Evolutionary conservation across 345 rosid species (phyloP).

Genomic region (Dipteronia sinensis): DNA sequence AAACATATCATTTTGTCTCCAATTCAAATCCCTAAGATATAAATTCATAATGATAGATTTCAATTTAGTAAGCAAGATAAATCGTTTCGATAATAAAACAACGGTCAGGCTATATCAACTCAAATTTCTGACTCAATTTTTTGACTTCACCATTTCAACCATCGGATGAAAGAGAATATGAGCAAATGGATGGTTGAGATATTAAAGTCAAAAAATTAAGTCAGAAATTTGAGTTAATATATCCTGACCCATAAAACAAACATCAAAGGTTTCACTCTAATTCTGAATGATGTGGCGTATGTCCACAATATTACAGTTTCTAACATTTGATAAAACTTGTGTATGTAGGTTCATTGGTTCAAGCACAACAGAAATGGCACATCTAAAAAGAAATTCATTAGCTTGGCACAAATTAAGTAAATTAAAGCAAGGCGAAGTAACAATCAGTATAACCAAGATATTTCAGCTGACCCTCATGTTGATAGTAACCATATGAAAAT

Average conservation of each 20-base stretch:
- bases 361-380: not conserved
- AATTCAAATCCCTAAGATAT: constrained; percentile 2
- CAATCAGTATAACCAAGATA: not conserved
- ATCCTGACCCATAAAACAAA: too few species aligned
- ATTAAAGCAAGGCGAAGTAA: too few species aligned
- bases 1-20: constrained; percentile 6
- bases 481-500: not conserved
- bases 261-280: not conserved
- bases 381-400: not conserved
- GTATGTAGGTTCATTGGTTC: not conserved
- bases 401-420: not conserved
- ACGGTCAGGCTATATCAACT: not conserved
- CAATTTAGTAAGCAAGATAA: constrained; percentile 17
- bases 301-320: not conserved
- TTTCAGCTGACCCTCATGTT: not conserved
- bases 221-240: too few species aligned
- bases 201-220: too few species aligned
- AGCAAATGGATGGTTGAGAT: too few species aligned
- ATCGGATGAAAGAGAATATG: too few species aligned
- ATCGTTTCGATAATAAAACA: not conserved
- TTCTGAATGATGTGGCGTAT: not conserved
- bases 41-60: not conserved
- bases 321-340: not conserved
- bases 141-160: too few species aligned
- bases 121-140: too few species aligned